phyloP scores from a whole-genome alignment of 2,329 filamentous ascomycete species.

The Cadophora sp. region DNA sequence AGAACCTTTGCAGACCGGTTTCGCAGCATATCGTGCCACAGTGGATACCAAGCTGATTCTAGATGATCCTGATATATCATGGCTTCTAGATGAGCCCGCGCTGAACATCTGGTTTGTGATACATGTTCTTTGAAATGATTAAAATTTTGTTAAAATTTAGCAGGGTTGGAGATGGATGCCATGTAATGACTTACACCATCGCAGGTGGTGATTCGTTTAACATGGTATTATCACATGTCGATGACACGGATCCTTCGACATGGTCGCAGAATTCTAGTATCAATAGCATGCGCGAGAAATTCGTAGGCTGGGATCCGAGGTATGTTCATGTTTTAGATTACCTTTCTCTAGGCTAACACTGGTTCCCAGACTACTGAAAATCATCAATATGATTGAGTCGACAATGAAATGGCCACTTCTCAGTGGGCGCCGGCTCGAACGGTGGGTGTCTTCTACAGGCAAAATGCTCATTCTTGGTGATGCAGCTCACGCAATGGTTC shows the following conservation, averaged over 20 bases:
- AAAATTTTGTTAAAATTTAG: too few species aligned
- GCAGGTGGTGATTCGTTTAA: slow-evolving; percentile 38
- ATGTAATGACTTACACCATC: slow-evolving; percentile 45
- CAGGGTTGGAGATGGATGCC: slow-evolving; percentile 40
- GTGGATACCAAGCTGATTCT: slow-evolving; percentile 50
- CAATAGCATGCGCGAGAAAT: slow-evolving; percentile 22
- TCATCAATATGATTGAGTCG: slow-evolving; percentile 29
- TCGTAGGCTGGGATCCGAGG: slow-evolving; percentile 27
- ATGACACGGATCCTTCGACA: slow-evolving; percentile 43
- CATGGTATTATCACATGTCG: slow-evolving; percentile 38
- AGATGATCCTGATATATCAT: slow-evolving; percentile 46
- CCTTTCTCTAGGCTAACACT: neutral
- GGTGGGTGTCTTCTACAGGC: slow-evolving; percentile 38
- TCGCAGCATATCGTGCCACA: slow-evolving; percentile 51
- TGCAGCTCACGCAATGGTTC: slow-evolving; percentile 46
- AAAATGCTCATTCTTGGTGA: slow-evolving; percentile 28
- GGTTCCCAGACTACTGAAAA: slow-evolving; percentile 12
- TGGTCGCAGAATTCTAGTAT: slow-evolving; percentile 44
- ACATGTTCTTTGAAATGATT: too few species aligned
- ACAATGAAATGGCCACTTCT: slow-evolving; percentile 31
- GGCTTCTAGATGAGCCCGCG: slow-evolving; percentile 49
- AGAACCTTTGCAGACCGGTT: slow-evolving; percentile 47
- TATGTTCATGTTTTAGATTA: neutral
- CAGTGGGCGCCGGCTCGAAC: slow-evolving; percentile 1
- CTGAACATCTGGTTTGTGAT: slow-evolving; percentile 42